A percentile compares a stretch with the other conserved stretches of the same genome.
These are phyloP conservation scores for Boletus bicolor DNA, from an alignment of 768 basidiomycete species.

Conservation along the genomic window DNA sequence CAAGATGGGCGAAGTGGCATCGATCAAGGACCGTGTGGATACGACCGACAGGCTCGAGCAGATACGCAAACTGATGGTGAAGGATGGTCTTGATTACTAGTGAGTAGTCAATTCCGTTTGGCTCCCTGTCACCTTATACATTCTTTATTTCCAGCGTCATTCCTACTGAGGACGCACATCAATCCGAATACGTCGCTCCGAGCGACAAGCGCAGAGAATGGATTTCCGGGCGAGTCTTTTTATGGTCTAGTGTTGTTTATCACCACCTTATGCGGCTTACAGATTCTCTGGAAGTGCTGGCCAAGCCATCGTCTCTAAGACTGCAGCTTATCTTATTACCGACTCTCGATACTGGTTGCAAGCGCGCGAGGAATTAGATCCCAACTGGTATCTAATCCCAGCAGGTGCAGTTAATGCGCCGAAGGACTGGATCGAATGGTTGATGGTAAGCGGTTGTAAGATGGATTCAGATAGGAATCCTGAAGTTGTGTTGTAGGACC, in stretches of 20 bases:
- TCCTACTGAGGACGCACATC: constrained; percentile 79
- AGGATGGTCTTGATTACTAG: constrained; percentile 74
- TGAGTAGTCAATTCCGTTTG: constrained; percentile 36
- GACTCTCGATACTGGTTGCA: constrained; percentile 86
- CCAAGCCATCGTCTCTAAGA: constrained; percentile 63
- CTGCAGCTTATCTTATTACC: constrained; percentile 68
- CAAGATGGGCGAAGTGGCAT: constrained; percentile 63
- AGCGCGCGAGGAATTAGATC: constrained; percentile 65
- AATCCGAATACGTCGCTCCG: constrained; percentile 75
- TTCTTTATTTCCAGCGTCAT: constrained; percentile 50
- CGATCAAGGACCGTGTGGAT: constrained; percentile 50
- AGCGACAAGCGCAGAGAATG: constrained; percentile 77
- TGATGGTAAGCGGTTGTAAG: constrained; percentile 45
- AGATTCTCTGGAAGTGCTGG: constrained; percentile 70
- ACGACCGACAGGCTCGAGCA: constrained; percentile 59
- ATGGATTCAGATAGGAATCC: neutral
- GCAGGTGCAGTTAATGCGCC: constrained; percentile 53
- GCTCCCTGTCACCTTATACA: constrained; percentile 4
- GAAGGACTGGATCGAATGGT: constrained; percentile 78
- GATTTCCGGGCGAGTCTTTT: constrained; percentile 63
- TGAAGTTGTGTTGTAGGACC: constrained; percentile 33
- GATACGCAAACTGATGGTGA: constrained; percentile 62
- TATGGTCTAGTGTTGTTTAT: constrained; percentile 27
- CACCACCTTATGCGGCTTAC: constrained; percentile 12
- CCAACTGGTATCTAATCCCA: constrained; percentile 67